These are phyloP conservation scores for Cladobotryum mycophilum DNA, from an alignment of 2,329 filamentous ascomycete species.

Conservation along the genomic window DNA sequence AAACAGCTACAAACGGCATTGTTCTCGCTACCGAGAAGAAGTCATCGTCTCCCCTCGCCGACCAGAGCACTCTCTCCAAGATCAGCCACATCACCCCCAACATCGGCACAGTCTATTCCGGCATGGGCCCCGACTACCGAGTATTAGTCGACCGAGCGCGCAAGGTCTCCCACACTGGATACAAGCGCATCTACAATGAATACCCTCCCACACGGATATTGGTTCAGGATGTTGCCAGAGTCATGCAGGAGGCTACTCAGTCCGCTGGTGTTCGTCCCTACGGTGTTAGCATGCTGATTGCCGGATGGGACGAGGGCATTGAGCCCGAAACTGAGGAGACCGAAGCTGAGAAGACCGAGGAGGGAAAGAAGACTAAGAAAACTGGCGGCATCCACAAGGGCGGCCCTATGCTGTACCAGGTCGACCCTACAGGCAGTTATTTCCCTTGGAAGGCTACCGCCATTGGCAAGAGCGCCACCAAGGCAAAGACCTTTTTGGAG, in stretches of 20 bases:
- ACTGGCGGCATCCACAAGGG: conserved; percentile 94
- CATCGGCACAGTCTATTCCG: conserved; percentile 99
- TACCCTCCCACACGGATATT: conserved; percentile 99
- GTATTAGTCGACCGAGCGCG: conserved; percentile 96
- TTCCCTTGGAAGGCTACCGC: conserved; percentile 99
- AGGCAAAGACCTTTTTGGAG: conserved; percentile 97
- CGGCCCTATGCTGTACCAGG: conserved; percentile 95
- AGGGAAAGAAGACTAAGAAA: conserved; percentile 74
- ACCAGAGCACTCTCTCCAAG: conserved; percentile 90
- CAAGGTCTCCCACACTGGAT: conserved; percentile 95
- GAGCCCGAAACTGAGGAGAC: conserved; percentile 72
- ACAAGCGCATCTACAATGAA: conserved; percentile 99
- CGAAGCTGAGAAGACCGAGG: conserved; percentile 52
- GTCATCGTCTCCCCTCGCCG: conserved; percentile 93
- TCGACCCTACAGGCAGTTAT: conserved; percentile 97
- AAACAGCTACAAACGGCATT: conserved; percentile 89
- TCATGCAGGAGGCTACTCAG: conserved; percentile 98
- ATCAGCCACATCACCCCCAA: conserved; percentile 97
- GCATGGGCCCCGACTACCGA: conserved; percentile 98
- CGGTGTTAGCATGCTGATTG: conserved; percentile 90
- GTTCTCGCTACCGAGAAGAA: conserved; percentile 99
- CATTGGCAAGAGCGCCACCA: conserved; percentile 97
- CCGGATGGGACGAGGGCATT: conserved; percentile 96
- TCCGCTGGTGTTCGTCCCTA: conserved; percentile 96
- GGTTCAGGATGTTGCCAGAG: conserved; percentile 93